A percentile compares a stretch with the other conserved stretches of the same genome.
Evolutionary conservation across 352 stramenopile species (phyloP).

Genomic region (Globisporangium cylindrosporum): DNA sequence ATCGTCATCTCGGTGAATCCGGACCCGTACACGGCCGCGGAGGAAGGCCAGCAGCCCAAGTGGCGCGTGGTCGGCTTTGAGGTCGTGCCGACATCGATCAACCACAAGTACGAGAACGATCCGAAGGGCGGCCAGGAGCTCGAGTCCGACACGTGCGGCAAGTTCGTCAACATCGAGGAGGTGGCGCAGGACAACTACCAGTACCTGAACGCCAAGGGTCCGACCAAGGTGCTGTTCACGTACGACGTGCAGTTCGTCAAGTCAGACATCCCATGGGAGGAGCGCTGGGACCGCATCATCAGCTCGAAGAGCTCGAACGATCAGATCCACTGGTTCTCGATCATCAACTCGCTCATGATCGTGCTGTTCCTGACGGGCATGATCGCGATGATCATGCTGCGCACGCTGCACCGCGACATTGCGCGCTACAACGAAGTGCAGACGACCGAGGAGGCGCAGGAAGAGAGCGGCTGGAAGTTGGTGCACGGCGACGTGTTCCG

Average conservation of each 20-base stretch:
- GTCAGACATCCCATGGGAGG: constrained; percentile 94
- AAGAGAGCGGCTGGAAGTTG: constrained; percentile 97
- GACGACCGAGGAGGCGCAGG: constrained; percentile 92
- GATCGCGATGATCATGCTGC: constrained; percentile 99
- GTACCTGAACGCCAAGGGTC: constrained; percentile 64
- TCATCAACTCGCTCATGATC: constrained; percentile 99
- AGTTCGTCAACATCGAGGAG: constrained; percentile 88
- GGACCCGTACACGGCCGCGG: constrained; percentile 71
- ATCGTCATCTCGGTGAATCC: constrained; percentile 93
- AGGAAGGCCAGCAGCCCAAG: constrained; percentile 41
- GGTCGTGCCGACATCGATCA: constrained; percentile 94
- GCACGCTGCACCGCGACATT: constrained; percentile 98
- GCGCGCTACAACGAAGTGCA: constrained; percentile 95
- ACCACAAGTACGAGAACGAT: constrained; percentile 89
- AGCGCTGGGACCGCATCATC: constrained; percentile 99
- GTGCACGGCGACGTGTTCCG: constrained; percentile 99
- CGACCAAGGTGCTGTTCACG: constrained; percentile 95
- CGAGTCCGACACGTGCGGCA: constrained; percentile 79
- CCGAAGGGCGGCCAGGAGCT: constrained; percentile 77
- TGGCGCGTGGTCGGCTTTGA: constrained; percentile 96
- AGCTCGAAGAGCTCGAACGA: constrained; percentile 94
- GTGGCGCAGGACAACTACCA: constrained; percentile 79
- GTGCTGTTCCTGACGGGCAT: constrained; percentile 99
- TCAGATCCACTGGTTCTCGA: constrained; percentile 99
- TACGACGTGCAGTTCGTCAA: constrained; percentile 98